Evolutionary conservation across 2,329 filamentous ascomycete species (phyloP).

Genomic region (Pseudopyrenochaeta lycopersici): DNA sequence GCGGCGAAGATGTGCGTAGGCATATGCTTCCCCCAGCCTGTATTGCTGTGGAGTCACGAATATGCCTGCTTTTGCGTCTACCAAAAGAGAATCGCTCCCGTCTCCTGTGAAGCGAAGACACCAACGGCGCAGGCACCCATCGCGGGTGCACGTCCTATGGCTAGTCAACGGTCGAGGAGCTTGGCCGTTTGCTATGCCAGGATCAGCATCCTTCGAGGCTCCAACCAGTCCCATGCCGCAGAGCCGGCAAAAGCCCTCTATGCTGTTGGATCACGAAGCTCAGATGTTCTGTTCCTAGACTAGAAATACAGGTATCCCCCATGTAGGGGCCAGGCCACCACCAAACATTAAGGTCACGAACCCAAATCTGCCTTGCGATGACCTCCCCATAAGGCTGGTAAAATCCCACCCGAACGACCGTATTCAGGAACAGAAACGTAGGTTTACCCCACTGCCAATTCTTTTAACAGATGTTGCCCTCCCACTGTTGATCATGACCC

Average conservation of each 20-base stretch:
- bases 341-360: constrained; percentile 35
- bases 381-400: constrained; percentile 42
- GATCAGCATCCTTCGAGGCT: constrained; percentile 49
- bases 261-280: constrained; percentile 38
- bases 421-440: constrained; percentile 44
- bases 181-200: constrained; percentile 41
- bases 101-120: constrained; percentile 33
- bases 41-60: constrained; percentile 1
- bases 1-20: constrained; percentile 13
- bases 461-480: constrained; percentile 38
- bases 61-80: constrained; percentile 4
- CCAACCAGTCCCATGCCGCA: constrained; percentile 48
- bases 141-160: constrained; percentile 35
- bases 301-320: constrained; percentile 45
- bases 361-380: constrained; percentile 44
- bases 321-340: constrained; percentile 45
- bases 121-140: constrained; percentile 36
- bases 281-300: constrained; percentile 43
- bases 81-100: constrained; percentile 24
- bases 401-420: constrained; percentile 31
- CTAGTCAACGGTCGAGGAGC: constrained; percentile 49
- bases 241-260: constrained; percentile 46
- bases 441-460: constrained; percentile 44
- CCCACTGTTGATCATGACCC: constrained; percentile 45
- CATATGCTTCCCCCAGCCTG: constrained; percentile 6